Evolutionary conservation across 2,329 filamentous ascomycete species (phyloP).

Genomic region (Talaromyces sp.): DNA sequence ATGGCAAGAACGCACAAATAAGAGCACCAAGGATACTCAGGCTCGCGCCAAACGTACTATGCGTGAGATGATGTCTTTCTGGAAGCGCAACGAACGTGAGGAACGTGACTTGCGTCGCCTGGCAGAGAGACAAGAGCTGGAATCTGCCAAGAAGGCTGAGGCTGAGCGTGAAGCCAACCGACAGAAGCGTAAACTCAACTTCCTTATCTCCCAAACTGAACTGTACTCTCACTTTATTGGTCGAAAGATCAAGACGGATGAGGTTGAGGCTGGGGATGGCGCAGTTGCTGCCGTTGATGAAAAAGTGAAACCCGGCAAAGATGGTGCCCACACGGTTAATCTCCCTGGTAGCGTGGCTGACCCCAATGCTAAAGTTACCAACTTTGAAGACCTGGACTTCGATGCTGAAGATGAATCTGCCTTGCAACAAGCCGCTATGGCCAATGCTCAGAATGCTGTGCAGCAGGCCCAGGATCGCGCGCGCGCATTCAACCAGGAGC

Average conservation of each 20-base stretch:
- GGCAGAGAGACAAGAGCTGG: constrained; percentile 92
- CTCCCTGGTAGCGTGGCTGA: constrained; percentile 52
- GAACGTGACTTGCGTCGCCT: constrained; percentile 92
- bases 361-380: constrained; percentile 74
- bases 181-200: constrained; percentile 98
- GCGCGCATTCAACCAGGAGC: constrained; percentile 83
- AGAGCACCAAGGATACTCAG: constrained; percentile 96
- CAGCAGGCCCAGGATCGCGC: constrained; percentile 93
- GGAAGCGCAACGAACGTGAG: constrained; percentile 98
- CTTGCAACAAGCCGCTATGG: constrained; percentile 81
- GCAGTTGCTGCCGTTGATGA: constrained; percentile 64
- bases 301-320: constrained; percentile 35
- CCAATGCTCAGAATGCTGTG: constrained; percentile 94
- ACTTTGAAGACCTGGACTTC: constrained; percentile 93
- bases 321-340: constrained; percentile 48
- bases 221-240: constrained; percentile 99
- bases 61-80: constrained; percentile 99
- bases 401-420: constrained; percentile 89
- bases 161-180: constrained; percentile 95
- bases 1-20: constrained; percentile 97
- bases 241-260: constrained; percentile 97
- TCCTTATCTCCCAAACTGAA: constrained; percentile 97
- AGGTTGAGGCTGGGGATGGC: constrained; percentile 87
- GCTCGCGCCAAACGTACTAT: constrained; percentile 96
- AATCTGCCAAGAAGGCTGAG: constrained; percentile 94